Conservation (phyloP, 2,329 filamentous ascomycete genomes). For the Macrophomina pseudophaseolina region DNA sequence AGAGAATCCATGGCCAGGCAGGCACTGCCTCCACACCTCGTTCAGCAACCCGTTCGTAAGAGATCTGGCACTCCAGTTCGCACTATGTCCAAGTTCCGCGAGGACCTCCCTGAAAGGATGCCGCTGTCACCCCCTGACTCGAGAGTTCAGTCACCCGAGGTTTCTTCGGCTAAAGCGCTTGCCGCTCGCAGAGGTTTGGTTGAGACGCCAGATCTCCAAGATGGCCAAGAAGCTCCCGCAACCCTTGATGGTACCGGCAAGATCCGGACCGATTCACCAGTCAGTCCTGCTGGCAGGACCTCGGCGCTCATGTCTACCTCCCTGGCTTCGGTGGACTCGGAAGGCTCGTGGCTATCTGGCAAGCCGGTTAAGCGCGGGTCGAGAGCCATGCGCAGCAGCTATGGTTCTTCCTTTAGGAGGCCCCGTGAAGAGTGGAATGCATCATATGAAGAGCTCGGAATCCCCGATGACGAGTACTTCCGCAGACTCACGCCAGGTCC, state of each 20-base stretch:
- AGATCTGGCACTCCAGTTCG: constrained; percentile 70
- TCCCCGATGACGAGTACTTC: constrained; percentile 77
- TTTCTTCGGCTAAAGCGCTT: constrained; percentile 52
- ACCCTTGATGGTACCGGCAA: constrained; percentile 9
- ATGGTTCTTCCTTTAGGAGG: constrained; percentile 48
- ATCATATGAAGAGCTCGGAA: constrained; percentile 69
- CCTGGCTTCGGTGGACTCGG: constrained; percentile 90
- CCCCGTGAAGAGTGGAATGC: constrained; percentile 60
- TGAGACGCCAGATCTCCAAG: constrained; percentile 30
- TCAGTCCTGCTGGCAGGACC: constrained; percentile 38
- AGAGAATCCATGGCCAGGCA: constrained; percentile 79
- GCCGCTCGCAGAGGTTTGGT: constrained; percentile 39
- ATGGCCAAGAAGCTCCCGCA: constrained; percentile 10
- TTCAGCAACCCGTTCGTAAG: constrained; percentile 50
- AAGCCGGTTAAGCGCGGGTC: constrained; percentile 60
- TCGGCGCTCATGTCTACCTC: constrained; percentile 71
- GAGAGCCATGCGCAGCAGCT: constrained; percentile 53
- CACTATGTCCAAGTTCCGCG: constrained; percentile 87
- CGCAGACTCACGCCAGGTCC: constrained; percentile 58
- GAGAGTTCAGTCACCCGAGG: constrained; percentile 77
- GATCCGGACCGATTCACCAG: constrained; percentile 50
- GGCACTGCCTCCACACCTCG: constrained; percentile 55
- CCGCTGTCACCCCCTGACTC: constrained; percentile 86
- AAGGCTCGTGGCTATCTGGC: constrained; percentile 94
- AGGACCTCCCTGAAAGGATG: constrained; percentile 81